Percentiles rank a stretch among this genome's conserved stretches.
These are phyloP conservation scores for Incumbomyces delicatus DNA, from an alignment of 2,329 filamentous ascomycete genomes.

Conservation along the genomic window DNA sequence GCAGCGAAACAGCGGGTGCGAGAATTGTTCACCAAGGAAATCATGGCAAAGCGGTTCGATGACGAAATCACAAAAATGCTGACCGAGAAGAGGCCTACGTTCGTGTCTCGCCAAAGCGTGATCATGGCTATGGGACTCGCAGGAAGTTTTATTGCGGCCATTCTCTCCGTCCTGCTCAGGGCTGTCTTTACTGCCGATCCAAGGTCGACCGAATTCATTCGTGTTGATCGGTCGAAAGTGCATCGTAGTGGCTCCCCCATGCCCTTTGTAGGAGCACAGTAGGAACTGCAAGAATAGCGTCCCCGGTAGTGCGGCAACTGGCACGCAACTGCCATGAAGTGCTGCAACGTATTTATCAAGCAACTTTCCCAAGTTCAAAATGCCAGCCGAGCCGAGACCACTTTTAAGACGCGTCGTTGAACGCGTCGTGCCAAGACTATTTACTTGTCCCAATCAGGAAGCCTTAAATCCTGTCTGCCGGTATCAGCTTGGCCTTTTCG, in stretches of 20 bases:
- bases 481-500: too few relatives aligned
- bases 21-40: slow-evolving; percentile 63
- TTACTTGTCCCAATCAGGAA: slow-evolving; percentile 1
- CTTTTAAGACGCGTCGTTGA: not conserved
- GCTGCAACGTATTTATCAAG: too few relatives aligned
- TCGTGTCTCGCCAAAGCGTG: slow-evolving; percentile 28
- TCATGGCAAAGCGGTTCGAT: slow-evolving; percentile 73
- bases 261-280: too few relatives aligned
- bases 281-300: too few relatives aligned
- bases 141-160: slow-evolving; percentile 23
- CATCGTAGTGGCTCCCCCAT: not conserved
- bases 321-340: not conserved
- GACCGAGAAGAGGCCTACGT: slow-evolving; percentile 25
- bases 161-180: slow-evolving; percentile 16
- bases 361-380: not conserved
- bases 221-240: slow-evolving; percentile 2
- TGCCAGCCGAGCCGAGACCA: too few relatives aligned
- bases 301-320: too few relatives aligned
- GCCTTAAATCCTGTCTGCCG: not conserved
- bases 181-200: not conserved
- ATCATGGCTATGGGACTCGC: slow-evolving; percentile 19
- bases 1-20: slow-evolving; percentile 60
- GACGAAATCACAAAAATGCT: slow-evolving; percentile 50
- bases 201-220: slow-evolving; percentile 3
- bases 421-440: slow-evolving; percentile 4